A percentile compares a stretch with the other conserved stretches of the same genome.
Conservation (phyloP, 345 rosid species). For the Euphorbia peplus region DNA sequence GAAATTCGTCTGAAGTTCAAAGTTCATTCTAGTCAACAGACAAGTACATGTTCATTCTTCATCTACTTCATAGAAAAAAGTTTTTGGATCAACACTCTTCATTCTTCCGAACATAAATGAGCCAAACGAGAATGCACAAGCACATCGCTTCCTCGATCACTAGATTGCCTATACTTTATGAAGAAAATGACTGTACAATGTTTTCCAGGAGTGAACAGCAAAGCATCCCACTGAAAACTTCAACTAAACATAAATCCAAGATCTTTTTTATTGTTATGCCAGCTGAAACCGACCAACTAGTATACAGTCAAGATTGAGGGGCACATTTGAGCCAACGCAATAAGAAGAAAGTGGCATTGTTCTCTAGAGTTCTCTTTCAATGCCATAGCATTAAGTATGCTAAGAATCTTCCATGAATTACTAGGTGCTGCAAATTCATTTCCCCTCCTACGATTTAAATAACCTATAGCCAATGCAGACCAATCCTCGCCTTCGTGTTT, state of each 20-base stretch:
- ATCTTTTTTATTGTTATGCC: not conserved
- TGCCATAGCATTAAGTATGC: not conserved
- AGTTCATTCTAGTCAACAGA: not conserved
- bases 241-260: not conserved
- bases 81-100: not conserved
- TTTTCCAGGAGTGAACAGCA: not conserved
- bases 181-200: not conserved
- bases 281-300: not conserved
- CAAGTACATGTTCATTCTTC: no score
- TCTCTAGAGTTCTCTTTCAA: constrained; percentile 2
- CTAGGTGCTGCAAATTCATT: not conserved
- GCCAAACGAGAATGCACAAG: not conserved
- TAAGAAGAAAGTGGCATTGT: not conserved
- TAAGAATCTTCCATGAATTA: not conserved
- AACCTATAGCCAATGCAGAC: not conserved
- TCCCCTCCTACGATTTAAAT: not conserved
- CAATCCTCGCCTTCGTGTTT: not conserved
- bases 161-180: not conserved
- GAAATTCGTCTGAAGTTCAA: not conserved
- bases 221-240: not conserved
- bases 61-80: no score
- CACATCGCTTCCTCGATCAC: not conserved
- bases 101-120: not conserved
- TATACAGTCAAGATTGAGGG: not conserved
- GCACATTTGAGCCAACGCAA: not conserved